phyloP scores from a whole-genome alignment of 352 stramenopile genomes.

The Globisporangium iwayamae region DNA sequence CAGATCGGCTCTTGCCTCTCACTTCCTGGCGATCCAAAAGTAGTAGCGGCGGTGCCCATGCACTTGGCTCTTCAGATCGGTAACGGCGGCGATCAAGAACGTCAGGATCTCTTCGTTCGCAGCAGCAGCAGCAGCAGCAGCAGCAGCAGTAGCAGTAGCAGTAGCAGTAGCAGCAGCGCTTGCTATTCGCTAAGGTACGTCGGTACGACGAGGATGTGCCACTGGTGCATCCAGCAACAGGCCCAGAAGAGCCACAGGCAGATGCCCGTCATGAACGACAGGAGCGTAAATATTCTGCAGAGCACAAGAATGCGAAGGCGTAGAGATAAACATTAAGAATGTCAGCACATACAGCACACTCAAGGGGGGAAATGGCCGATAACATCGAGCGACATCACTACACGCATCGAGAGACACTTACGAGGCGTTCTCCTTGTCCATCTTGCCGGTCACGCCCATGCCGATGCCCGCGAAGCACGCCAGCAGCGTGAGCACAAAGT shows the following conservation, averaged over 20 bases:
- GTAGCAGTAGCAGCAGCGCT: background rate
- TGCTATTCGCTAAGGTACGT: constrained; percentile 72
- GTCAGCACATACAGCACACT: background rate
- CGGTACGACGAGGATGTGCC: constrained; percentile 84
- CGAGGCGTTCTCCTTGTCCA: constrained; percentile 82
- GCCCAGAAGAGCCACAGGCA: constrained; percentile 90
- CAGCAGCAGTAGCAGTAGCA: too few relatives aligned
- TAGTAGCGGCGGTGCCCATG: background rate
- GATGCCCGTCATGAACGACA: constrained; percentile 77
- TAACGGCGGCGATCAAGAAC: background rate
- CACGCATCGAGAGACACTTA: constrained; percentile 32
- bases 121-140: too few relatives aligned
- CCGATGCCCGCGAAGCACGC: constrained; percentile 72
- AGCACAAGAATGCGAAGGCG: background rate
- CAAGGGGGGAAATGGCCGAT: constrained; percentile 2
- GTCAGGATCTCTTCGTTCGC: background rate
- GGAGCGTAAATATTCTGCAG: constrained; percentile 73
- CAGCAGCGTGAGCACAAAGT: constrained; percentile 82
- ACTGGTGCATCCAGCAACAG: constrained; percentile 90
- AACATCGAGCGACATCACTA: background rate
- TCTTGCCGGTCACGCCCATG: constrained; percentile 79
- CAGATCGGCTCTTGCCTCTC: background rate
- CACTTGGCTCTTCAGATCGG: background rate
- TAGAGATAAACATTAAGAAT: background rate
- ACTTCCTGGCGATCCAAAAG: background rate